Conservation (phyloP, 75 land plant genomes). For the Chamaecyparis obtusa region DNA sequence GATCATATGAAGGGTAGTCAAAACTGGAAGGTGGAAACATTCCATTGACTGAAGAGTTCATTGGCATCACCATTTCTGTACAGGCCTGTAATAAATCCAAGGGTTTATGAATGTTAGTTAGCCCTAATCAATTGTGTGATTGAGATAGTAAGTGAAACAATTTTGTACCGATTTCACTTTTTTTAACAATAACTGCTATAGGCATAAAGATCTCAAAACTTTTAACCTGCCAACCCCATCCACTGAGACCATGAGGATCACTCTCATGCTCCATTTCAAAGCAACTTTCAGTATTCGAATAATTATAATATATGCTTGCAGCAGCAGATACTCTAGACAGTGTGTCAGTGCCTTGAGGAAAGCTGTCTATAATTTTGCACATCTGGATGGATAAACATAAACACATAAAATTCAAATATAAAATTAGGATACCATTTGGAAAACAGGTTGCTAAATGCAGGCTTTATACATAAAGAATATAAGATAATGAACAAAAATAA, state of each 20-base stretch:
- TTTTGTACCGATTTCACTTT: neutral
- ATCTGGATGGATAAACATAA: constrained; percentile 34
- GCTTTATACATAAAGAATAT: neutral
- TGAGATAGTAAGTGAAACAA: neutral
- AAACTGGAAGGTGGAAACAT: constrained; percentile 54
- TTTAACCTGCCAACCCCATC: constrained; percentile 75
- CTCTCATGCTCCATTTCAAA: constrained; percentile 39
- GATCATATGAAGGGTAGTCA: constrained; percentile 20
- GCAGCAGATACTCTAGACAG: constrained; percentile 52
- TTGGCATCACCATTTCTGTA: constrained; percentile 86
- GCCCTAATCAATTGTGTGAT: neutral
- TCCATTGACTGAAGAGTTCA: constrained; percentile 46
- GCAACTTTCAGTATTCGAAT: constrained; percentile 43
- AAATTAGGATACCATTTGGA: neutral
- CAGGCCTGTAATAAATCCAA: constrained; percentile 53
- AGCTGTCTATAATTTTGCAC: constrained; percentile 61
- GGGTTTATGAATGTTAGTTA: neutral
- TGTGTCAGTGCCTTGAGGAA: constrained; percentile 34
- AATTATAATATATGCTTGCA: constrained; percentile 67
- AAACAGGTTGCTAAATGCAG: neutral
- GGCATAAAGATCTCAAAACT: neutral
- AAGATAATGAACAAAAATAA: neutral
- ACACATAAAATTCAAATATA: neutral
- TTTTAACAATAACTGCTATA: neutral
- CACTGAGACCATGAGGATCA: constrained; percentile 45